phyloP scores from a whole-genome alignment of 2,329 filamentous ascomycete genomes.

The Zymoseptoria ardabiliae region DNA sequence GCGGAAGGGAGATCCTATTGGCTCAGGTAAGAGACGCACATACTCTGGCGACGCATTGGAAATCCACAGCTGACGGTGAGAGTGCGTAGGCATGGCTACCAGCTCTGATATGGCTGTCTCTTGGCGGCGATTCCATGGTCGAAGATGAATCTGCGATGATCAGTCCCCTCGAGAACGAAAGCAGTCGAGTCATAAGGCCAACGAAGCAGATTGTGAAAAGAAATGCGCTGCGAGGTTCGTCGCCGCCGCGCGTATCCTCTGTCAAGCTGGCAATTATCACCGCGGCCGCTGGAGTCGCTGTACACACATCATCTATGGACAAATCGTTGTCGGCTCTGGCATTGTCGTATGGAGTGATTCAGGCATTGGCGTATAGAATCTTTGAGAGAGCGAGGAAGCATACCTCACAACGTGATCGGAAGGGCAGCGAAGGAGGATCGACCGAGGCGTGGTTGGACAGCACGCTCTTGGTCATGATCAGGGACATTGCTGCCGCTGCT shows the following conservation, averaged over 20 bases:
- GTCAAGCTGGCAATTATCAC: slow-evolving; percentile 27
- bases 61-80: slow-evolving; percentile 17
- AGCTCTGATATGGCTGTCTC: slow-evolving; percentile 17
- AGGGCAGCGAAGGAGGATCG: slow-evolving; percentile 26
- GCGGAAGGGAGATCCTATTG: slow-evolving; percentile 36
- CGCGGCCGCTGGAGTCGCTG: not conserved
- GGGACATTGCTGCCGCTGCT: slow-evolving; percentile 27
- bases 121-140: slow-evolving; percentile 13
- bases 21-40: slow-evolving; percentile 37
- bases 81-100: slow-evolving; percentile 23
- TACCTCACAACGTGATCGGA: slow-evolving; percentile 15
- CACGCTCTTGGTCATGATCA: slow-evolving; percentile 26
- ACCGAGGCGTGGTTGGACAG: slow-evolving; percentile 14
- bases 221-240: not conserved
- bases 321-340: slow-evolving; percentile 33
- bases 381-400: slow-evolving; percentile 30
- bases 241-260: slow-evolving; percentile 20
- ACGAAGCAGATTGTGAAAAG: slow-evolving; percentile 5
- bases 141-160: not conserved
- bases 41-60: not conserved
- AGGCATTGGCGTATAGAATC: slow-evolving; percentile 34
- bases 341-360: slow-evolving; percentile 36
- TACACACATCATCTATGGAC: not conserved
- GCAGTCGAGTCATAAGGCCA: slow-evolving; percentile 7
- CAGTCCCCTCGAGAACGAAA: not conserved